Conservation (phyloP, 23 red algal genomes). For the Chondrus crispus region DNA sequence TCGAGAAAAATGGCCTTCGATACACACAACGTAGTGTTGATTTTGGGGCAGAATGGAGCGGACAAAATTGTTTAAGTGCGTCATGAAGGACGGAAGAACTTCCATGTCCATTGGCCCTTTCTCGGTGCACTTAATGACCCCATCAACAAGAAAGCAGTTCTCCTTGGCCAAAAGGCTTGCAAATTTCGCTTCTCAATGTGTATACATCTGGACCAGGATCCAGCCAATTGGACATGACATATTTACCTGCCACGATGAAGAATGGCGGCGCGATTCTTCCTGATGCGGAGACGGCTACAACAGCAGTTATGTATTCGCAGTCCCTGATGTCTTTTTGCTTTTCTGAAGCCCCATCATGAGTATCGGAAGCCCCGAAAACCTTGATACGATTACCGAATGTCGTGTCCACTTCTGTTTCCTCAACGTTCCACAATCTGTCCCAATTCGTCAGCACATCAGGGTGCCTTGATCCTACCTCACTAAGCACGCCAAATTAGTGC, state of each 20-base stretch:
- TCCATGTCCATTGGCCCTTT: too few species aligned
- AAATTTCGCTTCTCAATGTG: too few species aligned
- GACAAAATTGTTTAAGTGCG: neutral
- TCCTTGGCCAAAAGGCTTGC: too few species aligned
- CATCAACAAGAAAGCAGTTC: too few species aligned
- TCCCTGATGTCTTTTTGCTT: too few species aligned
- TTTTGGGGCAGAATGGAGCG: neutral
- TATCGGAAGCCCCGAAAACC: neutral
- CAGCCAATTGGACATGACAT: too few species aligned
- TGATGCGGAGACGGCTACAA: neutral
- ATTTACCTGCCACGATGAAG: constrained; percentile 26
- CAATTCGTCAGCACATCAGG: neutral
- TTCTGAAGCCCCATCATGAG: neutral
- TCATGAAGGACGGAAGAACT: too few species aligned
- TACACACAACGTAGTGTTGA: neutral
- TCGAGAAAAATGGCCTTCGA: constrained; percentile 9
- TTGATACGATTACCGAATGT: neutral
- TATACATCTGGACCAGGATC: too few species aligned
- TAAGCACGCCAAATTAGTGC: neutral
- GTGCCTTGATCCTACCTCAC: neutral
- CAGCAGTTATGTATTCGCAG: constrained; percentile 26
- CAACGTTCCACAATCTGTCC: constrained; percentile 11
- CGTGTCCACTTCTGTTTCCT: constrained; percentile 5
- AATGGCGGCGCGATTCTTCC: constrained; percentile 4
- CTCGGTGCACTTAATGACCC: too few species aligned